Percentiles rank a stretch among this genome's conserved stretches.
Evolutionary conservation across 805 yeast genomes (phyloP).

Genomic region (Candida sanyiensis): DNA sequence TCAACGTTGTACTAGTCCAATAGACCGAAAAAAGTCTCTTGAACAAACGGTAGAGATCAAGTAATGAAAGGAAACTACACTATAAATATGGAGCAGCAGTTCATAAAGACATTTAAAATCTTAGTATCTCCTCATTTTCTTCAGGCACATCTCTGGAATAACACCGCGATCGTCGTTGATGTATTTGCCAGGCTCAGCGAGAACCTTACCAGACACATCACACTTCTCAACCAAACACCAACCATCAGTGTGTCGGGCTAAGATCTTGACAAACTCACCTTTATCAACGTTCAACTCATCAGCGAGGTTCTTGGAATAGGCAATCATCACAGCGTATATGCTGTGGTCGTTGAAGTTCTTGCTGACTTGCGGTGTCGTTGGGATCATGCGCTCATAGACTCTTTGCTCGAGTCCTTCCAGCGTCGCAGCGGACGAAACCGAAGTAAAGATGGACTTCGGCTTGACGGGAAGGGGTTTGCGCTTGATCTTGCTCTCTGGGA

Average conservation of each 20-base stretch:
- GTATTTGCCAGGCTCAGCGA: conserved; percentile 17
- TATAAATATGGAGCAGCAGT: too few relatives aligned
- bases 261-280: conserved; percentile 31
- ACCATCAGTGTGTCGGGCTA: conserved; percentile 39
- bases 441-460: conserved; percentile 7
- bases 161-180: conserved; percentile 36
- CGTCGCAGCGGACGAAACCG: conserved; percentile 1
- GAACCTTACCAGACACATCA: conserved; percentile 19
- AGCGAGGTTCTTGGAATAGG: conserved; percentile 29
- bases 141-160: conserved; percentile 34
- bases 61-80: too few relatives aligned
- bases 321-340: conserved; percentile 20
- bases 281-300: conserved; percentile 31
- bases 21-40: too few relatives aligned
- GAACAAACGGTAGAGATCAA: too few relatives aligned
- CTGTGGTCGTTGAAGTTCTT: conserved; percentile 9
- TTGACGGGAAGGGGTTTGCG: conserved; percentile 20
- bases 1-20: too few relatives aligned
- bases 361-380: conserved; percentile 19
- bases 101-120: too few relatives aligned
- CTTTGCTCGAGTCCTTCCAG: conserved; percentile 20
- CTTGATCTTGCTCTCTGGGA: conserved; percentile 5
- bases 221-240: conserved; percentile 40
- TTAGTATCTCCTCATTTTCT: background rate
- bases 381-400: conserved; percentile 16